A percentile compares a stretch with the other conserved stretches of the same genome.
phyloP scores from a whole-genome alignment of 2,329 filamentous ascomycete species.

The Sporothrix globosa region DNA sequence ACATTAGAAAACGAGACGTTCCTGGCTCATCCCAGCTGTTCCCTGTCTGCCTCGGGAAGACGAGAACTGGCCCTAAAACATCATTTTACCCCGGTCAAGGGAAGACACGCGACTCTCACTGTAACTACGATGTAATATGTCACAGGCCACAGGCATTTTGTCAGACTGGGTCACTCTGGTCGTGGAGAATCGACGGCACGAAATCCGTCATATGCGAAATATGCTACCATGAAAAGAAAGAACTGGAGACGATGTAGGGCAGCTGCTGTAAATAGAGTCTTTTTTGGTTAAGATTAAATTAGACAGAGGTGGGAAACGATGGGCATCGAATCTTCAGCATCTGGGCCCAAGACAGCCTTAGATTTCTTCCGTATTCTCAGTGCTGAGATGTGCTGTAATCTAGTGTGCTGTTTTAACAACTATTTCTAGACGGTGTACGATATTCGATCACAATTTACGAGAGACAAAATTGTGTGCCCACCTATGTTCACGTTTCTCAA shows the following conservation, averaged over 20 bases:
- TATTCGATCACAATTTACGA: neutral
- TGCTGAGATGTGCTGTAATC: neutral
- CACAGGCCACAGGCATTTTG: slow-evolving; percentile 4
- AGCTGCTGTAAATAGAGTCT: neutral
- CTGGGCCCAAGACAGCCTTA: neutral
- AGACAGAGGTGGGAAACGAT: neutral
- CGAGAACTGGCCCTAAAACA: slow-evolving; percentile 12
- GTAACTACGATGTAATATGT: no score
- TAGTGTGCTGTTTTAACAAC: slow-evolving; percentile 13
- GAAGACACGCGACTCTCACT: slow-evolving; percentile 20
- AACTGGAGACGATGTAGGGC: neutral
- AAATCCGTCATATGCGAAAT: neutral
- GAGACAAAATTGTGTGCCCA: neutral
- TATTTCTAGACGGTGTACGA: slow-evolving; percentile 10
- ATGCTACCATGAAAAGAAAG: neutral
- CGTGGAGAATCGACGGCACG: neutral
- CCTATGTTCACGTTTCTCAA: neutral
- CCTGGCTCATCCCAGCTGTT: neutral
- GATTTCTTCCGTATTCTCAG: neutral
- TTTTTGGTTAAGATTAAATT: neutral
- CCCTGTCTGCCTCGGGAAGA: slow-evolving; percentile 24
- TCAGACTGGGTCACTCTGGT: slow-evolving; percentile 11
- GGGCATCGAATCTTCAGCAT: slow-evolving; percentile 17
- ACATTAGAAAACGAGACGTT: neutral
- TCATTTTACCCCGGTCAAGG: slow-evolving; percentile 4